Evolutionary conservation across 2,329 filamentous ascomycete species (phyloP).

Genomic region (Calonectria leucothoes): DNA sequence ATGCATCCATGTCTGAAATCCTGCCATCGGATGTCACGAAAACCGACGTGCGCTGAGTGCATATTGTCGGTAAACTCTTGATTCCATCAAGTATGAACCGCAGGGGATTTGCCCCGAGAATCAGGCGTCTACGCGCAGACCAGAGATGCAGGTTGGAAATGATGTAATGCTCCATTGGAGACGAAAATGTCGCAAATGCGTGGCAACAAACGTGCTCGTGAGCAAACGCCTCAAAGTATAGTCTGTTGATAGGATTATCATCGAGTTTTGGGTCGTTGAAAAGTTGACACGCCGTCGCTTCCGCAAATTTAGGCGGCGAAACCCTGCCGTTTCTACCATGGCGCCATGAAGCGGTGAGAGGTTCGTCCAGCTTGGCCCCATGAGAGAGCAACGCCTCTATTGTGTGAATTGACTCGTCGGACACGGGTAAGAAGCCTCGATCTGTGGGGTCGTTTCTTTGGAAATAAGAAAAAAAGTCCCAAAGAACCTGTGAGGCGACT

Average conservation of each 20-base stretch:
- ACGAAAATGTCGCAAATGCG: background rate
- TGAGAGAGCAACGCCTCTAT: background rate
- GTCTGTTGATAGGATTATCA: background rate
- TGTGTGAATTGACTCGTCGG: too few species aligned
- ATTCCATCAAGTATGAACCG: background rate
- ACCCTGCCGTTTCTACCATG: background rate
- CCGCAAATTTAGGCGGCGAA: background rate
- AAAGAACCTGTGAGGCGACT: background rate
- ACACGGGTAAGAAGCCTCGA: too few species aligned
- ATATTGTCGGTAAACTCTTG: background rate
- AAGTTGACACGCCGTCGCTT: background rate
- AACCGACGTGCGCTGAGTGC: background rate
- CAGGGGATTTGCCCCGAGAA: background rate
- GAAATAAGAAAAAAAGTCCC: background rate
- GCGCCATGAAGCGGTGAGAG: background rate
- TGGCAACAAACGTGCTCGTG: background rate
- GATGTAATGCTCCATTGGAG: background rate
- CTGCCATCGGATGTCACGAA: background rate
- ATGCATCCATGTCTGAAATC: background rate
- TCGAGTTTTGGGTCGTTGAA: background rate
- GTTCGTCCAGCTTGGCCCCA: background rate
- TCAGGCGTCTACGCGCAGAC: too few species aligned
- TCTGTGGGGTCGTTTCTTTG: too few species aligned
- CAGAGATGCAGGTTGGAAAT: background rate
- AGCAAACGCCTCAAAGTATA: fast-evolving